phyloP scores from a whole-genome alignment of 495 filamentous ascomycete species.

The Neurospora sp. region DNA sequence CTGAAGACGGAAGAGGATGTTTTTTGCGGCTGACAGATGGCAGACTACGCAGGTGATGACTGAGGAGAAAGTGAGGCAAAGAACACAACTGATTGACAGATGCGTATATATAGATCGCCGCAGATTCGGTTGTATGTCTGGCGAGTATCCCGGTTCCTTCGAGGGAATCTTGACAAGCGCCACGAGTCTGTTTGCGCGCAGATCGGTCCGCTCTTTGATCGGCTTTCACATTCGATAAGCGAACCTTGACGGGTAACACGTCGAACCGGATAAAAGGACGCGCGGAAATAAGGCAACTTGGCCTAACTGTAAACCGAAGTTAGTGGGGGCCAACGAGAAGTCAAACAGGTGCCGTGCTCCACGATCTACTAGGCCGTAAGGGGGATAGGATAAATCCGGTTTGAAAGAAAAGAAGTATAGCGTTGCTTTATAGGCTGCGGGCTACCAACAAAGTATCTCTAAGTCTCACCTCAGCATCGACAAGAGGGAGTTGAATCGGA shows the following conservation, averaged over 20 bases:
- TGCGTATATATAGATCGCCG: not conserved
- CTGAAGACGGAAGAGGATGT: not conserved
- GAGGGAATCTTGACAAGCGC: not conserved
- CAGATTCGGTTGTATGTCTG: not conserved
- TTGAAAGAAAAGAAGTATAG: too few relatives aligned
- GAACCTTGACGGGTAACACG: not conserved
- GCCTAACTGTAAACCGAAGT: not conserved
- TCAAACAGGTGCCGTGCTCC: not conserved
- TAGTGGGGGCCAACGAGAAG: not conserved
- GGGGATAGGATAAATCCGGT: too few relatives aligned
- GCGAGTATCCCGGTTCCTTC: not conserved
- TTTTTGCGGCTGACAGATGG: not conserved
- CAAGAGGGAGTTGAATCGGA: not conserved
- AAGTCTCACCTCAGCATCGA: not conserved
- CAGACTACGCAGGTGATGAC: not conserved
- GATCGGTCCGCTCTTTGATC: not conserved
- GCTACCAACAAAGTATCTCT: not conserved
- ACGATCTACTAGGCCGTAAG: too few relatives aligned
- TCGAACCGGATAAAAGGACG: not conserved
- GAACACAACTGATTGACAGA: not conserved
- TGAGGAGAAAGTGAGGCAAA: not conserved
- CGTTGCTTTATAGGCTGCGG: not conserved
- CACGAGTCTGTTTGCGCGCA: not conserved
- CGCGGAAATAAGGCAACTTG: not conserved
- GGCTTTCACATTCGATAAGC: not conserved